Percentiles rank a stretch among this genome's conserved stretches.
These are phyloP conservation scores for Meyerozyma carpophila DNA, from an alignment of 1,139 yeast species.

Conservation along the genomic window DNA sequence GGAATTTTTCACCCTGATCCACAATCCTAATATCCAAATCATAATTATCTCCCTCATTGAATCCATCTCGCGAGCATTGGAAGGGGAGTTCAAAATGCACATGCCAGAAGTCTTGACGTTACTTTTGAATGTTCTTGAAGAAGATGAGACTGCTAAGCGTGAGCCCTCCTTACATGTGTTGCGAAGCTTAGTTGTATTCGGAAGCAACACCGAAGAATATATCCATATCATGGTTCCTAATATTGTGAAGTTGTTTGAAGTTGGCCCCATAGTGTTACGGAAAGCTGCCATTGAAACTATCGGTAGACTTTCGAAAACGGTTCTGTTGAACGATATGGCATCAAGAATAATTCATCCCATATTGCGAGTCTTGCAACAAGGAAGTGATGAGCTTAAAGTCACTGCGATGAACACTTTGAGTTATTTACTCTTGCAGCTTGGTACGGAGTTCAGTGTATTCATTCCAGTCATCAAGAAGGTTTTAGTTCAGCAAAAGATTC, in stretches of 20 bases:
- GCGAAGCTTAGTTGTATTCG: slow-evolving; percentile 84
- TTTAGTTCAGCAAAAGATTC: slow-evolving; percentile 57
- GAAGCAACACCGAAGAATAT: slow-evolving; percentile 82
- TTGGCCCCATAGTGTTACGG: slow-evolving; percentile 53
- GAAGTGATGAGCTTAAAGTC: slow-evolving; percentile 56
- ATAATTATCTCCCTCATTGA: slow-evolving; percentile 80
- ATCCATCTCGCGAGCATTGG: slow-evolving; percentile 78
- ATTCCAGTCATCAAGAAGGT: slow-evolving; percentile 81
- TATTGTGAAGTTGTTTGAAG: slow-evolving; percentile 75
- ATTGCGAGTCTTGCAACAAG: slow-evolving; percentile 52
- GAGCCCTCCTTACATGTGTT: slow-evolving; percentile 72
- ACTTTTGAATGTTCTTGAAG: slow-evolving; percentile 71
- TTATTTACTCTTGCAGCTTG: slow-evolving; percentile 72
- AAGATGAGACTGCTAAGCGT: slow-evolving; percentile 61
- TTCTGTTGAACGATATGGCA: slow-evolving; percentile 81
- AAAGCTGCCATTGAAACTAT: slow-evolving; percentile 78
- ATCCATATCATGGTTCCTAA: slow-evolving; percentile 83
- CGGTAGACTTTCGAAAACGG: slow-evolving; percentile 72
- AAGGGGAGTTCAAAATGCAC: slow-evolving; percentile 85
- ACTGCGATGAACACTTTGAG: slow-evolving; percentile 78
- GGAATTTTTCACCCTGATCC: slow-evolving; percentile 57
- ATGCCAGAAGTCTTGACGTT: slow-evolving; percentile 74
- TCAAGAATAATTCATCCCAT: slow-evolving; percentile 87
- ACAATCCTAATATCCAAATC: slow-evolving; percentile 61
- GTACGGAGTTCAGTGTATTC: slow-evolving; percentile 79